These are phyloP conservation scores for Bacterosira constricta DNA, from an alignment of 108 stramenopile species.

Conservation along the genomic window DNA sequence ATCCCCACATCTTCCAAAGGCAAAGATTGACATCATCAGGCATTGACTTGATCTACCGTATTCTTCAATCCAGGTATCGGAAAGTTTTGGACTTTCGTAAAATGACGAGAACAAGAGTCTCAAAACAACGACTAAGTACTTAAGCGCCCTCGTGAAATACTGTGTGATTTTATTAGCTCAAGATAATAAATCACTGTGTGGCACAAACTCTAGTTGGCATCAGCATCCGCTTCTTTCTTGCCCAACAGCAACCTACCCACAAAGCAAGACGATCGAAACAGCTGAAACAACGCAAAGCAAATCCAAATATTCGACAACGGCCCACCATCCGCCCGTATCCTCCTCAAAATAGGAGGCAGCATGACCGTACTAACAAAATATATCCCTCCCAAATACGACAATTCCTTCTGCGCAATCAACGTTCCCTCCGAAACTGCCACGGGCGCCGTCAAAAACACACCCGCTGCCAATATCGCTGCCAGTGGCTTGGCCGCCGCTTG, in stretches of 20 bases:
- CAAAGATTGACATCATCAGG: too few relatives aligned
- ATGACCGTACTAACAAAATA: conserved; percentile 79
- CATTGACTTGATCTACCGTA: too few relatives aligned
- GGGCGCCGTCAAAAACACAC: conserved; percentile 77
- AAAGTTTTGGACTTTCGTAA: too few relatives aligned
- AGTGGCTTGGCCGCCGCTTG: conserved; percentile 77
- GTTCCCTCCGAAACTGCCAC: conserved; percentile 88
- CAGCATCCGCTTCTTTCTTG: conserved; percentile 7
- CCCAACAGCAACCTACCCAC: conserved; percentile 66
- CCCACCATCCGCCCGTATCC: conserved; percentile 64
- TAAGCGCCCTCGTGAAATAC: too few relatives aligned
- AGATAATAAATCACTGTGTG: neutral
- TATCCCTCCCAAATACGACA: conserved; percentile 69
- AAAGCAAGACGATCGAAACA: conserved; percentile 81
- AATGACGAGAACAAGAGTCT: too few relatives aligned
- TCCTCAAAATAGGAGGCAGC: conserved; percentile 71
- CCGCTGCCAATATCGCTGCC: conserved; percentile 69
- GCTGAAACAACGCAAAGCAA: conserved; percentile 82
- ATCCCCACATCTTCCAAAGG: too few relatives aligned
- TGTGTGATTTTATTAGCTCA: neutral
- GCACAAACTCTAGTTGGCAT: conserved; percentile 1
- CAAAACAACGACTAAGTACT: too few relatives aligned
- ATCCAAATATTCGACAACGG: conserved; percentile 80
- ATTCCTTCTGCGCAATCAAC: conserved; percentile 75
- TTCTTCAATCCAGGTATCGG: too few relatives aligned